Base-by-base conservation (phyloP, 495 filamentous ascomycete species). In the Tuber umbilicatum region DNA sequence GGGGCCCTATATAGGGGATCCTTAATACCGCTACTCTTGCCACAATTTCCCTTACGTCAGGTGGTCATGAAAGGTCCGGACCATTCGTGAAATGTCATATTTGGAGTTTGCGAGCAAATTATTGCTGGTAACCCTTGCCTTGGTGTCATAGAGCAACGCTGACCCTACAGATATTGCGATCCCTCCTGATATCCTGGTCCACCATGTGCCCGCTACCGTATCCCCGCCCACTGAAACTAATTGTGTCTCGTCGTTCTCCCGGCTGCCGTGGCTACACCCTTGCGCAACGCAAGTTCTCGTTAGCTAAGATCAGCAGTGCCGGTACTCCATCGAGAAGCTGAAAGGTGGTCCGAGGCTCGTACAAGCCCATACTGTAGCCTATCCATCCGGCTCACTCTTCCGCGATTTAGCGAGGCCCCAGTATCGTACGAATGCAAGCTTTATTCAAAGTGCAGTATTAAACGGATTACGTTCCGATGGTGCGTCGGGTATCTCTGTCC, bases 1-100 rank as follows among this genome's bases (percentile, higher is more conserved):
- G 41, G n/a, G 45, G 38, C 31, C 21, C 45, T 70, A n/a, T 73
- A 70, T 38, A 73, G 71, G 55, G 35, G 27, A 64, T 64, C 27
- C 55, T 27, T 7, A 27, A 31, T 31, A 64, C 12, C 55, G 55
- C 55, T 35, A 14, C 55, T 64, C 35, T 27, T 27, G 27, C 27
- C 12, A 64, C 55, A 35, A 19, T 64, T 64, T 35, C 17, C 55
- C 55, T 35, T 64, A 35, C 55, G 55, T 35, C 17, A 35, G 55
- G 4, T 35, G 55, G 31, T 64, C 14, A 7, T 64, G 55, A 35
- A 17, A 64, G 27, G 55, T 64, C 55, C 27, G 27, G 55, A 35
- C 55, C 27, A 64, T 4, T 35, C 10, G 31, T 35, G 55, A 64
- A 35, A 64, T 35, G 27, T 64, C 55, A 64, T 55, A 23, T 64